Evolutionary conservation across 129 eudicot genomes (phyloP).

Genomic region (Flaveria sonorensis): DNA sequence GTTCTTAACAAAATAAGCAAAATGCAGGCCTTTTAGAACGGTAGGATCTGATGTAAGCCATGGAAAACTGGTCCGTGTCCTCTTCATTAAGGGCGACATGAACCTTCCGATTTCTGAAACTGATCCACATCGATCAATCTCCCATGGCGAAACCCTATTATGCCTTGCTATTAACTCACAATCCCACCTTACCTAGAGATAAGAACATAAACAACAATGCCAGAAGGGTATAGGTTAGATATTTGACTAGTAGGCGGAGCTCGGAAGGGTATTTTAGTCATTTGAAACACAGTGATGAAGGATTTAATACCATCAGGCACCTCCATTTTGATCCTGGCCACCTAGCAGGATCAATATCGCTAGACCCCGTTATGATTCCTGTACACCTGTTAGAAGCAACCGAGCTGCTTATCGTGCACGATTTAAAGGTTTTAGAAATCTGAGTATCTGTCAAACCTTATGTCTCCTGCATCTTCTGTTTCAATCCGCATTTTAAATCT

Average conservation of each 20-base stretch:
- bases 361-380: conserved; percentile 62
- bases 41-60: conserved; percentile 47
- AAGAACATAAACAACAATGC: not conserved
- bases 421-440: not conserved
- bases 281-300: not conserved
- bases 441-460: conserved; percentile 50
- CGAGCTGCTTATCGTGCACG: not conserved
- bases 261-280: not conserved
- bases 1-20: not conserved
- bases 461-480: conserved; percentile 81
- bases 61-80: conserved; percentile 59
- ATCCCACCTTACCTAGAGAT: conserved; percentile 88
- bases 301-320: conserved; percentile 69
- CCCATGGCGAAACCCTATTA: conserved; percentile 96
- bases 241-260: no score
- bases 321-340: conserved; percentile 99
- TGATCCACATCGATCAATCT: conserved; percentile 75
- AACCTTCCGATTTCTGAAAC: conserved; percentile 55
- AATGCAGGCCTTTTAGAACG: conserved; percentile 48
- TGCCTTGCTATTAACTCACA: conserved; percentile 51
- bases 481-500: conserved; percentile 80
- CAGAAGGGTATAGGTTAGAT: no score
- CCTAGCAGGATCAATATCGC: conserved; percentile 66
- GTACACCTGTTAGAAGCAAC: conserved; percentile 48
- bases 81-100: conserved; percentile 53